Conservation (phyloP, 2,329 filamentous ascomycete genomes). For the Aspergillus aculeatus region DNA sequence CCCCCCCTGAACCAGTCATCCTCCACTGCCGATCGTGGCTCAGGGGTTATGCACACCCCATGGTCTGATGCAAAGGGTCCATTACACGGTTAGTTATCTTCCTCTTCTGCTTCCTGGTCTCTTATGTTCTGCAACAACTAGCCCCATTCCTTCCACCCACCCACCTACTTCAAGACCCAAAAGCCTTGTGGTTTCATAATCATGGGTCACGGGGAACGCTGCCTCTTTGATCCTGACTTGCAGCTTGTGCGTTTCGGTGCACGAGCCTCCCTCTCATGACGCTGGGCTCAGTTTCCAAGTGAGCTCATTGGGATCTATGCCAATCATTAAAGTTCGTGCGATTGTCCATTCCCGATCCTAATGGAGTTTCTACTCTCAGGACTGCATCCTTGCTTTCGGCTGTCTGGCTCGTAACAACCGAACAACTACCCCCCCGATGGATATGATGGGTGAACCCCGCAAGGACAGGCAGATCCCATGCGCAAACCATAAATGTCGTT, state of each 20-base stretch:
- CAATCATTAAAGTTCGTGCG: neutral
- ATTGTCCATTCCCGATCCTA: neutral
- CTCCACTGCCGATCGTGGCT: neutral
- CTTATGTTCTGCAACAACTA: neutral
- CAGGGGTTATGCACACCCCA: neutral
- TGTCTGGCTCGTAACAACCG: neutral
- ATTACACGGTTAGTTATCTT: neutral
- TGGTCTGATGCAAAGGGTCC: neutral
- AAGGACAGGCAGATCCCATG: neutral
- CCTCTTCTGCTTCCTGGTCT: neutral
- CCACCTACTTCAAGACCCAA: too few species aligned
- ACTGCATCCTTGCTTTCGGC: neutral
- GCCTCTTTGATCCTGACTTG: neutral
- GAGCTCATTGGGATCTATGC: neutral
- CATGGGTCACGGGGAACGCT: too few species aligned
- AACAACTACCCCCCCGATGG: neutral
- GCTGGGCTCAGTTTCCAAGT: neutral
- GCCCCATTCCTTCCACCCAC: neutral
- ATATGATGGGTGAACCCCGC: neutral
- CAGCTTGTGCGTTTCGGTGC: neutral
- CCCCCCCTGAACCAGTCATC: neutral
- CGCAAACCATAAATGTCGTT: neutral
- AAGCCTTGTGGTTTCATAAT: too few species aligned
- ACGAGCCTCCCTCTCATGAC: neutral
- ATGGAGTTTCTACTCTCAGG: neutral